Evolutionary conservation across 495 filamentous ascomycete genomes (phyloP).

Genomic region (Penicillium steckii): DNA sequence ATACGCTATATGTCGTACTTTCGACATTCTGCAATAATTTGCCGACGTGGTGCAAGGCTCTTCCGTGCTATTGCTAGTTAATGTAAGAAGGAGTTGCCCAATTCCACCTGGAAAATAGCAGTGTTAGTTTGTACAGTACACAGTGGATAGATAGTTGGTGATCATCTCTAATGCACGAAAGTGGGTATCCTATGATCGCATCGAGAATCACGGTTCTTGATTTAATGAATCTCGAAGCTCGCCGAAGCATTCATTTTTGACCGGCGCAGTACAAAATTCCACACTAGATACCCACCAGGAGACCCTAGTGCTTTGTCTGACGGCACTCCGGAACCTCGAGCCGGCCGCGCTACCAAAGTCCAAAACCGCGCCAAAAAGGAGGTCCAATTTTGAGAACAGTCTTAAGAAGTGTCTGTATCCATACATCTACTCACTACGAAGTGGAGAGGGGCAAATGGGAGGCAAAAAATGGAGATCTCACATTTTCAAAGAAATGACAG

Average conservation of each 20-base stretch:
- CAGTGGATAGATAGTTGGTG: too few species aligned
- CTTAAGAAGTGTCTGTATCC: neutral
- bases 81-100: too few species aligned
- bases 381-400: neutral
- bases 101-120: too few species aligned
- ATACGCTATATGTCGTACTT: neutral
- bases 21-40: neutral
- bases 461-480: slow-evolving; percentile 6
- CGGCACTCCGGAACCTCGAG: slow-evolving; percentile 1
- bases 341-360: slow-evolving; percentile 3
- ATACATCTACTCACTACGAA: too few species aligned
- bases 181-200: slow-evolving; percentile 10
- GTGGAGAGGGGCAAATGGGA: too few species aligned
- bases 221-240: neutral
- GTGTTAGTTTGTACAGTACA: too few species aligned
- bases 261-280: neutral
- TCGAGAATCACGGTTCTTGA: neutral
- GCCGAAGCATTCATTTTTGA: neutral
- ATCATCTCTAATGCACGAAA: neutral
- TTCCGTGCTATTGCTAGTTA: neutral
- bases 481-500: slow-evolving; percentile 8
- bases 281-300: slow-evolving; percentile 2
- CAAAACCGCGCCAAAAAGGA: neutral
- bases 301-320: slow-evolving; percentile 10
- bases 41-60: neutral